A percentile compares a stretch with the other conserved stretches of the same genome.
phyloP scores from a whole-genome alignment of 345 rosid species.

The Gossypium thurberi region DNA sequence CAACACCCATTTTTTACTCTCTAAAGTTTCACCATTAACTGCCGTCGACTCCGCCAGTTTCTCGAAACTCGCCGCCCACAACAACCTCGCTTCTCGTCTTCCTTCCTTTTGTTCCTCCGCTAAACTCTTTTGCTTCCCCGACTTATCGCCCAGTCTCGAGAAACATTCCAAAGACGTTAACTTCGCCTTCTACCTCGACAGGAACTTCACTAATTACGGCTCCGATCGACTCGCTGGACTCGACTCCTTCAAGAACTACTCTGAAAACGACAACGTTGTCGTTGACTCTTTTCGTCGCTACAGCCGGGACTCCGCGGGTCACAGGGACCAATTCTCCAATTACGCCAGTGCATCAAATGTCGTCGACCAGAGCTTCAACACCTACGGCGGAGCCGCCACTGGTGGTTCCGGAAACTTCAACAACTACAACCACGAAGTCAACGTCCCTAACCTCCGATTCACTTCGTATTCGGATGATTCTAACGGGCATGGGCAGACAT shows the following conservation, averaged over 20 bases:
- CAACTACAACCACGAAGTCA: constrained; percentile 43
- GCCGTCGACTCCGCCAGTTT: constrained; percentile 59
- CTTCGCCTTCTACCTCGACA: constrained; percentile 46
- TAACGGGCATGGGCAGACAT: constrained; percentile 40
- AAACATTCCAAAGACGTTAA: constrained; percentile 41
- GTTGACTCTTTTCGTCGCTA: constrained; percentile 54
- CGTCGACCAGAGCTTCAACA: constrained; percentile 63
- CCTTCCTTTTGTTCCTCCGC: constrained; percentile 78
- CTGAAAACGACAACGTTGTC: constrained; percentile 26
- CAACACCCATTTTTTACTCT: constrained; percentile 51
- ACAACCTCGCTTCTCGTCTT: constrained; percentile 51
- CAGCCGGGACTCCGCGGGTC: constrained; percentile 40
- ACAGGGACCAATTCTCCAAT: constrained; percentile 33
- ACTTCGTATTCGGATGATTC: constrained; percentile 47
- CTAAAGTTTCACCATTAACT: constrained; percentile 71
- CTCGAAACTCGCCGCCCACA: constrained; percentile 60
- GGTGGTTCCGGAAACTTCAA: constrained; percentile 64
- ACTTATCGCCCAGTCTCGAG: constrained; percentile 35
- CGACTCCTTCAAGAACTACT: constrained; percentile 52
- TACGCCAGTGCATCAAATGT: constrained; percentile 45
- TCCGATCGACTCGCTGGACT: constrained; percentile 36
- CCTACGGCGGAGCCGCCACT: constrained; percentile 54
- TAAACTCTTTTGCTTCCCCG: constrained; percentile 75
- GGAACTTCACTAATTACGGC: constrained; percentile 81
- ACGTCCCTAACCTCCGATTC: constrained; percentile 58